Evolutionary conservation across 1,284 basidiomycete species (phyloP).

Genomic region (Peniophora sp.): DNA sequence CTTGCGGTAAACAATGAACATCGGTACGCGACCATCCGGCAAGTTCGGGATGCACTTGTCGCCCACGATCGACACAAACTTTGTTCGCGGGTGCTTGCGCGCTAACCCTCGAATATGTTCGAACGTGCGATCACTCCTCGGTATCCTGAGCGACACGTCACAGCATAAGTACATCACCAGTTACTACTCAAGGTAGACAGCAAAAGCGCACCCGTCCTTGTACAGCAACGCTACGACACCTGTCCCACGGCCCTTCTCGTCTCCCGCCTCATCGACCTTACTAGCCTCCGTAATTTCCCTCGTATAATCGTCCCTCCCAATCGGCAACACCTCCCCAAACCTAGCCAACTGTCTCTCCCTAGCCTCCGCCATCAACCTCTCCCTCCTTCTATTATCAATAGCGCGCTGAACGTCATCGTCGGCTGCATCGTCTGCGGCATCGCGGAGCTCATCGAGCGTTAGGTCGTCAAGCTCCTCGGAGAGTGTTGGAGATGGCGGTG

Average conservation of each 20-base stretch:
- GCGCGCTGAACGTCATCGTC: constrained; percentile 77
- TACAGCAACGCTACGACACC: constrained; percentile 87
- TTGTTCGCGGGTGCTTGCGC: constrained; percentile 79
- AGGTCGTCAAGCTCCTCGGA: constrained; percentile 63
- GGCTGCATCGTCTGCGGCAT: constrained; percentile 57
- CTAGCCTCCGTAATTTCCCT: constrained; percentile 93
- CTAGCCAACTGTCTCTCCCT: constrained; percentile 55
- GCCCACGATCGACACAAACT: constrained; percentile 94
- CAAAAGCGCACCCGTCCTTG: constrained; percentile 67
- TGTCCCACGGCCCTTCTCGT: constrained; percentile 62
- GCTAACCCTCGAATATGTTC: constrained; percentile 73
- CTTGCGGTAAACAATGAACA: constrained; percentile 87
- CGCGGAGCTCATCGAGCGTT: constrained; percentile 57
- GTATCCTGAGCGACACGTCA: constrained; percentile 43
- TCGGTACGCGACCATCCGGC: constrained; percentile 87
- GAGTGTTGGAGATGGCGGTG: constrained; percentile 58
- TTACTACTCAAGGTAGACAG: neutral
- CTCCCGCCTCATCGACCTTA: constrained; percentile 58
- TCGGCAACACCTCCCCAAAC: constrained; percentile 86
- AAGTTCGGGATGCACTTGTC: constrained; percentile 95
- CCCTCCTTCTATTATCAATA: constrained; percentile 56
- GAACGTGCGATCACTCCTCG: constrained; percentile 71
- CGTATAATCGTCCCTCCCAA: constrained; percentile 90
- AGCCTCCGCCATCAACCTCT: constrained; percentile 60
- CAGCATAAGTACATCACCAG: neutral